These are phyloP conservation scores for Chytriomyces sp. DNA, from an alignment of 192 early-diverging fungal genomes.

Conservation along the genomic window DNA sequence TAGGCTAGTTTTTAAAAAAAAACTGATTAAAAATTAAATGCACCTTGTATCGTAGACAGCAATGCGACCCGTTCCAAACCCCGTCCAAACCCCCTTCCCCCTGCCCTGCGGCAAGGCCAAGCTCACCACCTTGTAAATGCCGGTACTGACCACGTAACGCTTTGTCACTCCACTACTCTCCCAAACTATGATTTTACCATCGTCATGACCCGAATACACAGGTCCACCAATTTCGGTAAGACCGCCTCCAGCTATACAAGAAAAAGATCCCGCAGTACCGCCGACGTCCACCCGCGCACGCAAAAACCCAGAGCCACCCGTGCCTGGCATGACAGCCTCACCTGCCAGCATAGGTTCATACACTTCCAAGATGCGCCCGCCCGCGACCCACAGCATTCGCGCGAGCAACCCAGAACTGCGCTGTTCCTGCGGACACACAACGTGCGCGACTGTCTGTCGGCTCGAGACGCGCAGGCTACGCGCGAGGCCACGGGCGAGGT, in stretches of 20 bases:
- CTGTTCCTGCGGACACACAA: conserved; percentile 30
- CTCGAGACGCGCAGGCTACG: conserved; percentile 44
- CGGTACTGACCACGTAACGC: conserved; percentile 50
- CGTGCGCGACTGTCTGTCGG: conserved; percentile 53
- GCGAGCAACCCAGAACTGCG: conserved; percentile 38
- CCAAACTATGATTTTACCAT: conserved; percentile 78
- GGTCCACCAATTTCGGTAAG: conserved; percentile 6
- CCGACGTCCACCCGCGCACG: conserved; percentile 29
- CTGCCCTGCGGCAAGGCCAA: conserved; percentile 24
- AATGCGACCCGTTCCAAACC: conserved; percentile 77
- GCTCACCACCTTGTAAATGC: conserved; percentile 68
- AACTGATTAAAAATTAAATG: not conserved
- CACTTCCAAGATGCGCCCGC: conserved; percentile 61
- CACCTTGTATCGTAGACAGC: conserved; percentile 62
- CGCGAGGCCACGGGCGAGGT: conserved; percentile 47
- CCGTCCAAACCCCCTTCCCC: conserved; percentile 71
- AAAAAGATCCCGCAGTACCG: conserved; percentile 56
- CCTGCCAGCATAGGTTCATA: conserved; percentile 36
- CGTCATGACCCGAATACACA: conserved; percentile 76
- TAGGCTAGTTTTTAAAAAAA: not conserved
- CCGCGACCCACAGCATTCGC: conserved; percentile 62
- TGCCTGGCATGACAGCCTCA: conserved; percentile 31
- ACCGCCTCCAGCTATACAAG: conserved; percentile 52
- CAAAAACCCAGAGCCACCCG: conserved; percentile 39
- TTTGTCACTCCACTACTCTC: conserved; percentile 50